Base-by-base conservation (phyloP, 2,329 filamentous ascomycete species). In the Cylindrodendrum hubeiense region DNA sequence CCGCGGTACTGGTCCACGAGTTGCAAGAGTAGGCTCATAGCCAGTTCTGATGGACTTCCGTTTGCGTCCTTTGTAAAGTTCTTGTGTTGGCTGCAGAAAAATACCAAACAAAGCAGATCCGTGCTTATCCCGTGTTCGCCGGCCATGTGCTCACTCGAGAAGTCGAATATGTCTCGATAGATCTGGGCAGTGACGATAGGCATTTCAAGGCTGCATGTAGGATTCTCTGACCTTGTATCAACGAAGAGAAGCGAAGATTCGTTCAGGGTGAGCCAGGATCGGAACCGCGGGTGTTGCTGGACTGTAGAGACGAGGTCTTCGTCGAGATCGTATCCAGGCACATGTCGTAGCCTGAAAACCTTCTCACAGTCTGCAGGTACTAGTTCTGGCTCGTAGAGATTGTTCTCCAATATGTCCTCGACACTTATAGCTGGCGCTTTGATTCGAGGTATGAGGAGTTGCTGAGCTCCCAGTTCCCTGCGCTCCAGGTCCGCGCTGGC, bases 321-420 rank as follows among this genome's bases (percentile, higher is more conserved):
- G n/a, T 46, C 43, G 43, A 46, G 43, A 46, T 46, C 43, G 22
- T 46, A 46, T 9, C 43, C 43, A 46, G 43, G 43, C 22, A 46
- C 22, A 26, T 46, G 43, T n/a, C 43, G 8, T 26, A 15, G 15
- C 19, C 22, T 46, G 7, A 46, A n/a, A 17, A 46, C 43, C 8
- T 46, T 46, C 43, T 46, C 19, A n/a, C 43, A 9, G 43, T 46
- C 43, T 46, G n/a, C 22, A 15, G 43, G 15, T 9, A 46, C 22
- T 8, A 46, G 43, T 7, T 22, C 43, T 6, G 43, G 43, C 22
- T 46, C 43, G 22, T 46, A 46, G 43, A 46, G 43, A 46, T 9
- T 22, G 7, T 15, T 46, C 22, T 46, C 43, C 43, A 46, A n/a
- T 12, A 46, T 46, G 22, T 46, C 43, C 15, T 46, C 43, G 22